Evolutionary conservation across 495 filamentous ascomycete genomes (phyloP).

Genomic region (Aspergillus carlsbadensis): DNA sequence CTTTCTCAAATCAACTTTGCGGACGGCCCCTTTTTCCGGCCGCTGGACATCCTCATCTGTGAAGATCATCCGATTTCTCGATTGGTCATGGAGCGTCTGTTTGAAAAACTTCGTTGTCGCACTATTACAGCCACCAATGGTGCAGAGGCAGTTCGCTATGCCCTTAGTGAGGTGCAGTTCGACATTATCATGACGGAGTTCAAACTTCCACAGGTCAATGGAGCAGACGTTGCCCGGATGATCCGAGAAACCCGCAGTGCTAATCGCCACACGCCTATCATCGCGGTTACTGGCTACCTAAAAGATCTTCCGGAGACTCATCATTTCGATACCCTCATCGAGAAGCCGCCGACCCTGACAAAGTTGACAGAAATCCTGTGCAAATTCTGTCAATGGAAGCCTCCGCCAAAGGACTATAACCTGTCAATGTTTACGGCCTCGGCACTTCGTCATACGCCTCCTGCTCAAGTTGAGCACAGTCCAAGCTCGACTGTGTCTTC

Average conservation of each 20-base stretch:
- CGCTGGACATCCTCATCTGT: slow-evolving; percentile 91
- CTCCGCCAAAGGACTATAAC: slow-evolving; percentile 56
- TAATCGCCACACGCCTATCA: slow-evolving; percentile 92
- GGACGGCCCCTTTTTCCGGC: slow-evolving; percentile 83
- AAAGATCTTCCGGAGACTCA: slow-evolving; percentile 93
- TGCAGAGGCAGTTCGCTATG: slow-evolving; percentile 84
- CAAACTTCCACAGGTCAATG: slow-evolving; percentile 90
- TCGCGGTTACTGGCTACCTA: slow-evolving; percentile 95
- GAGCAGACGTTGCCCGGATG: slow-evolving; percentile 94
- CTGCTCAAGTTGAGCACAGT: slow-evolving; percentile 68
- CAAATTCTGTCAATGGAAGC: slow-evolving; percentile 89
- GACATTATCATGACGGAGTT: slow-evolving; percentile 99
- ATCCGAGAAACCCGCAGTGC: slow-evolving; percentile 91
- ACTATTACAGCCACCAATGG: slow-evolving; percentile 91
- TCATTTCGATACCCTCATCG: slow-evolving; percentile 90
- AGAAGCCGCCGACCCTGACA: slow-evolving; percentile 89
- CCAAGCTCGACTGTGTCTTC: slow-evolving; percentile 81
- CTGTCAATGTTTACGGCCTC: slow-evolving; percentile 59
- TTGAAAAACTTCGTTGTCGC: slow-evolving; percentile 92
- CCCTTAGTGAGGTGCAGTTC: slow-evolving; percentile 86
- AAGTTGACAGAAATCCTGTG: slow-evolving; percentile 85
- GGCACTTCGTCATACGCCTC: slow-evolving; percentile 59
- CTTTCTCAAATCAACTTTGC: slow-evolving; percentile 83
- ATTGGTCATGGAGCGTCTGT: slow-evolving; percentile 92
- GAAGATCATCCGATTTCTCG: slow-evolving; percentile 98